Evolutionary conservation across 2,329 filamentous ascomycete genomes (phyloP).

Genomic region (Colletotrichum sp.): DNA sequence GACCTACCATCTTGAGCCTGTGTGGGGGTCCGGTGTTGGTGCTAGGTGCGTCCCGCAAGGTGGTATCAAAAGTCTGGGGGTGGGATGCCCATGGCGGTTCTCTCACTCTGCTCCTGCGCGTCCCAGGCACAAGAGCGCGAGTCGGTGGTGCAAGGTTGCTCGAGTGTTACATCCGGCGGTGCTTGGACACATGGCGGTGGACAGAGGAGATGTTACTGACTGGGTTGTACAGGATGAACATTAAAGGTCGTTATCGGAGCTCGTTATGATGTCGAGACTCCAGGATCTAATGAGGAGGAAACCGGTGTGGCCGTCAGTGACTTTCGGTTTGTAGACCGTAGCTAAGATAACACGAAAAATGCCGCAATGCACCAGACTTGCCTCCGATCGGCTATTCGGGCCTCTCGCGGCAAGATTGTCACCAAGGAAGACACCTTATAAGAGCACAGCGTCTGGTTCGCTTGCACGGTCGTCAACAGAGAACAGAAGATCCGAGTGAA

Average conservation of each 20-base stretch:
- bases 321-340: background rate
- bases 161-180: background rate
- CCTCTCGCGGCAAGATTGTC: background rate
- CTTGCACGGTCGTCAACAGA: background rate
- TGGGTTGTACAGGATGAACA: background rate
- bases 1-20: constrained; percentile 5
- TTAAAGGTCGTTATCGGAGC: background rate
- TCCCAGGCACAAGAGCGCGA: background rate
- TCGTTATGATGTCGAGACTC: background rate
- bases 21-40: background rate
- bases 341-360: background rate
- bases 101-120: background rate
- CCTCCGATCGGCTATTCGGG: background rate
- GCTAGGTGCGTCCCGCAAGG: background rate
- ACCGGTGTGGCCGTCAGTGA: background rate
- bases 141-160: background rate
- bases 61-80: background rate
- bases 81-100: background rate
- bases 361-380: background rate
- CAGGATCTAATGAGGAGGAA: background rate
- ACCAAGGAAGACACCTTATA: background rate
- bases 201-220: background rate
- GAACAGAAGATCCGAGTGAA: background rate
- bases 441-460: background rate
- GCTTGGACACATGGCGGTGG: background rate